Evolutionary conservation across 768 basidiomycete genomes (phyloP), one percentile per base, ranked within the genome.

Genomic region (Mycena filopes): DNA sequence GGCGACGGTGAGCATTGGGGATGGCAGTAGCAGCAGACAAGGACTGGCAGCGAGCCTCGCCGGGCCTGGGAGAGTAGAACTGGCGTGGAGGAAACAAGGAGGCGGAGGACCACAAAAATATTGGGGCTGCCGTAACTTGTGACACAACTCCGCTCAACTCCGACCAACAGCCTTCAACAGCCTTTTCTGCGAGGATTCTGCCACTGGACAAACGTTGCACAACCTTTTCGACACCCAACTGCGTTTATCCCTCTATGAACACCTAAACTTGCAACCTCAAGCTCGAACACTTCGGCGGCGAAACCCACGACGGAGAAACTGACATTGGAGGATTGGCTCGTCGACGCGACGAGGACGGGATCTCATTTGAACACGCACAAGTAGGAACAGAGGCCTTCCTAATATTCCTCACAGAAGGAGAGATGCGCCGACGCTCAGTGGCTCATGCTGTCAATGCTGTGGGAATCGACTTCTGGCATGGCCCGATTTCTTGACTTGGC

Each of bases 1-100:
- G 53, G 77, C 68, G 55, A 74, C 73, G 59, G 81, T 73, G 48
- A 82, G 73, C 82, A 82, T 83, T n/a, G 62, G 58, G 57, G 49
- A 56, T 5, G 47, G 29, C 4, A 40, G 40, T 25, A 28, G 12
- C n/a, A 26, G 13, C 20, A 25, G 43, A 55, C 38, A 4, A 50
- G 40, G 28, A 41, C n/a, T 18, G n/a, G 43, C 11, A 23, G 11
- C 7, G n/a, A 36, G 59, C 15, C 16, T 41, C 15, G 28, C 26
- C 29, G 36, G 31, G 25, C 16, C 18, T 25, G 26, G 28, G 29
- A 42, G 9, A 50, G 43, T 45, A 15, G 13, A 9, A 45, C 60
- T 55, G 54, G 20, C 47, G 50, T 59, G 57, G 41, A 20, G 12
- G 31, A 33, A 36, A 36, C 28, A 13, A 38, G n/a, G 51, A 26